A percentile compares a stretch with the other conserved stretches of the same genome.
phyloP scores from a whole-genome alignment of 805 yeast species.

The Myxozyma nipponensis region DNA sequence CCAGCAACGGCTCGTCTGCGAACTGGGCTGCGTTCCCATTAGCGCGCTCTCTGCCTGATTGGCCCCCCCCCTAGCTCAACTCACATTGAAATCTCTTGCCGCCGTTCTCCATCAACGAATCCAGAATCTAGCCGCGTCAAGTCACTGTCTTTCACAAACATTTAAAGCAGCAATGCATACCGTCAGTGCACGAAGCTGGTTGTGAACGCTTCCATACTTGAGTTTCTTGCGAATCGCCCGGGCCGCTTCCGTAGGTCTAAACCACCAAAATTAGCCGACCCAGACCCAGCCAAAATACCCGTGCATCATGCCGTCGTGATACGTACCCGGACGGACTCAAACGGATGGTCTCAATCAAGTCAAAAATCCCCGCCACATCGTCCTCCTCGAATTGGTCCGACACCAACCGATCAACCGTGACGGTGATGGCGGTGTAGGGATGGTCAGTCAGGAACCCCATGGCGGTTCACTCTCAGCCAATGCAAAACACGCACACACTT shows the following conservation, averaged over 20 bases:
- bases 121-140: constrained; percentile 40
- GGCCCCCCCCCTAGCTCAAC: constrained; percentile 4
- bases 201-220: constrained; percentile 70
- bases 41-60: neutral
- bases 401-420: constrained; percentile 40
- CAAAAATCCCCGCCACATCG: constrained; percentile 50
- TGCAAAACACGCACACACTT: too few relatives aligned
- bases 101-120: constrained; percentile 57
- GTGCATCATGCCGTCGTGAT: too few relatives aligned
- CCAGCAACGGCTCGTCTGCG: constrained; percentile 60
- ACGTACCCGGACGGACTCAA: constrained; percentile 39
- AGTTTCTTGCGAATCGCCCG: constrained; percentile 83
- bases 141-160: neutral
- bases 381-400: constrained; percentile 36
- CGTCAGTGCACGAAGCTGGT: constrained; percentile 67
- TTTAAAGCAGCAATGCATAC: constrained; percentile 32
- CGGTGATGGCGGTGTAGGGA: constrained; percentile 45
- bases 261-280: neutral
- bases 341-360: constrained; percentile 53
- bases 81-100: constrained; percentile 36
- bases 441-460: constrained; percentile 33
- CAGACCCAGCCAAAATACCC: too few relatives aligned
- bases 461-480: too few relatives aligned
- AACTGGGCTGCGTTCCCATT: constrained; percentile 15
- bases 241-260: constrained; percentile 73